Evolutionary conservation across 345 rosid genomes (phyloP), one percentile per base, ranked within the genome.

Genomic region (Linum usitatissimum): DNA sequence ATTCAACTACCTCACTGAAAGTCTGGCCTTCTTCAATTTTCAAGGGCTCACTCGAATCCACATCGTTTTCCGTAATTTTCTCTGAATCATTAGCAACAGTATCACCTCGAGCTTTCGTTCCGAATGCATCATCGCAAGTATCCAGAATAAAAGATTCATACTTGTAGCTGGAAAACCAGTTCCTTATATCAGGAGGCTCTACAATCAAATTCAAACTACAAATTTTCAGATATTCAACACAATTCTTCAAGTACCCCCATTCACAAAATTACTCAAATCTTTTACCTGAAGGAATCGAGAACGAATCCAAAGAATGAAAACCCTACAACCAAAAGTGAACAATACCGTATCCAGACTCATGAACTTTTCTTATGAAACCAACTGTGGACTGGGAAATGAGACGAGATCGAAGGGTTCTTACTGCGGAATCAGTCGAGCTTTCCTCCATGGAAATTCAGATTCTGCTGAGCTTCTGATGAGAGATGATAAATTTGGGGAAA

Each of bases 131-230:
- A 63, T 68, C 73, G 12, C 18, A 58, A 6, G 79, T 70, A 71
- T 34, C 70, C 74, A 80, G 63, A 18, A 67, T 72, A 75, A 80
- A 60, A 30, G 83, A 77, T 59, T 83, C 90, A 55, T 82, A 80
- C 38, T 73, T 67, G 58, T 82, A 86, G 72, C 90, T 82, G 12
- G 84, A 30, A 75, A 82, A 86, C 90, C 86, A 84, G 65, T 82
- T 79, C 66, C 71, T 66, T 42, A 84, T 57, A 57, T 84, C 85
- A 20, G 88, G 87, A 39, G 85, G 84, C 64, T 89, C 91, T 80
- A 72, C 65, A 51, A 62, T 36, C 53, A 42, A 57, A 38, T 48
- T 15, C 34, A 45, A 45, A 54, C 1, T 23, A 23, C 19, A 13
- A 30, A 59, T 49, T 31, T 18, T 3, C 15, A 7, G 4, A 31